Evolutionary conservation across 73 alveolate genomes (phyloP).

Genomic region (Stentor roeselii): DNA sequence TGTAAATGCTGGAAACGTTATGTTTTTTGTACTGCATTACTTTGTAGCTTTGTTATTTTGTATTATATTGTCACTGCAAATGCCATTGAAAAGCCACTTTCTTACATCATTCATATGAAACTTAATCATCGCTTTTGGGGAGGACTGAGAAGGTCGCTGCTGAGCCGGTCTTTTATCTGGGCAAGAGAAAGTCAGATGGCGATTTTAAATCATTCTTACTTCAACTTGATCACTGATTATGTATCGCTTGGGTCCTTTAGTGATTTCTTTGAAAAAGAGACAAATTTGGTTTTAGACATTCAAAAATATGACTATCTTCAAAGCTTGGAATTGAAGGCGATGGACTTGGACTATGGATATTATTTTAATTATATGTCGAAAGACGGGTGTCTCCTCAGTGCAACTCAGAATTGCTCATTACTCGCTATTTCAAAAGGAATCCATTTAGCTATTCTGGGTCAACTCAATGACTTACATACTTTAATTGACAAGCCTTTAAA

Average conservation of each 20-base stretch:
- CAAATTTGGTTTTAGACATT: no score
- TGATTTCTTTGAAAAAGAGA: no score
- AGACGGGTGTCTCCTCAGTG: not conserved
- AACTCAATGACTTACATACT: no score
- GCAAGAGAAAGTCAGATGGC: not conserved
- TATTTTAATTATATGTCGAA: no score
- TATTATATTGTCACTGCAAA: no score
- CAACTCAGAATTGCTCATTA: no score
- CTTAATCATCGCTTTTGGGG: not conserved
- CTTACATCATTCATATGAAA: no score
- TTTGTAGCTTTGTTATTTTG: no score
- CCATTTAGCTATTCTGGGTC: no score
- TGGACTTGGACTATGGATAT: not conserved
- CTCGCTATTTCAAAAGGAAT: no score
- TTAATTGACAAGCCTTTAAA: no score
- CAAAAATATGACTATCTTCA: not conserved
- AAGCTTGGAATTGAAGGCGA: not conserved
- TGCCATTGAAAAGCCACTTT: not conserved
- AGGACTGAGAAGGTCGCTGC: not conserved
- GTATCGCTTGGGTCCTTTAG: not conserved
- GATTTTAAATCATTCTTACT: not conserved
- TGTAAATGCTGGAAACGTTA: not conserved
- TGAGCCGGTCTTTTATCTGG: not conserved
- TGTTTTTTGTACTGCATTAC: no score
- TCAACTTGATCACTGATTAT: not conserved